These are phyloP conservation scores for Penicillium silybi DNA, from an alignment of 495 filamentous ascomycete genomes.

Conservation along the genomic window DNA sequence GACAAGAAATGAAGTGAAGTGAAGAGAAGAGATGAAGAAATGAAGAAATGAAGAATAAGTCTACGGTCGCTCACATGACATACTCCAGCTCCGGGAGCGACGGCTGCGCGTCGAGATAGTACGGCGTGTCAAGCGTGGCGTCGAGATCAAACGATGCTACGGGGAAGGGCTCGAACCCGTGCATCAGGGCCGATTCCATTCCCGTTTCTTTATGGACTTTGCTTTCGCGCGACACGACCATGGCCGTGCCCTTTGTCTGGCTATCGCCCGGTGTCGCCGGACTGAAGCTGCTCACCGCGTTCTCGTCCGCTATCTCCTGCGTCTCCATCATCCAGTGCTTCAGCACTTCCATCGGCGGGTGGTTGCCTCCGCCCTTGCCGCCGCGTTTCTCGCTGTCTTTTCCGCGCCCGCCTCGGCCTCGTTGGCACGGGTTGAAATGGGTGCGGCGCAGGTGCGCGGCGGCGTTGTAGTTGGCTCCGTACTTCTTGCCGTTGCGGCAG, in stretches of 20 bases:
- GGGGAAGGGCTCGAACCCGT: conserved; percentile 30
- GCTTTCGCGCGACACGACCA: background rate
- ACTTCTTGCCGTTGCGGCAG: conserved; percentile 72
- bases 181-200: conserved; percentile 27
- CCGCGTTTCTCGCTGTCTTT: conserved; percentile 63
- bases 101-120: conserved; percentile 32
- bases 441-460: conserved; percentile 86
- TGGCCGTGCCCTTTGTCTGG: background rate
- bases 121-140: conserved; percentile 30
- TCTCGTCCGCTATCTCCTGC: conserved; percentile 43
- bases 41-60: conserved; percentile 4
- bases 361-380: conserved; percentile 79
- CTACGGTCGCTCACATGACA: conserved; percentile 28
- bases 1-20: background rate
- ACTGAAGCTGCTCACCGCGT: conserved; percentile 8
- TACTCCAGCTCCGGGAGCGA: conserved; percentile 33
- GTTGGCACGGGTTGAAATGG: conserved; percentile 71
- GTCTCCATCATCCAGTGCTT: conserved; percentile 81
- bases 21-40: conserved; percentile 6
- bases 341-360: conserved; percentile 74
- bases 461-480: conserved; percentile 93
- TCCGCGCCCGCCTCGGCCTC: conserved; percentile 50
- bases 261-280: background rate
- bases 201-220: background rate
- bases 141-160: conserved; percentile 22